Evolutionary conservation across 2,329 filamentous ascomycete species (phyloP).

Genomic region (Thelonectria discophora): DNA sequence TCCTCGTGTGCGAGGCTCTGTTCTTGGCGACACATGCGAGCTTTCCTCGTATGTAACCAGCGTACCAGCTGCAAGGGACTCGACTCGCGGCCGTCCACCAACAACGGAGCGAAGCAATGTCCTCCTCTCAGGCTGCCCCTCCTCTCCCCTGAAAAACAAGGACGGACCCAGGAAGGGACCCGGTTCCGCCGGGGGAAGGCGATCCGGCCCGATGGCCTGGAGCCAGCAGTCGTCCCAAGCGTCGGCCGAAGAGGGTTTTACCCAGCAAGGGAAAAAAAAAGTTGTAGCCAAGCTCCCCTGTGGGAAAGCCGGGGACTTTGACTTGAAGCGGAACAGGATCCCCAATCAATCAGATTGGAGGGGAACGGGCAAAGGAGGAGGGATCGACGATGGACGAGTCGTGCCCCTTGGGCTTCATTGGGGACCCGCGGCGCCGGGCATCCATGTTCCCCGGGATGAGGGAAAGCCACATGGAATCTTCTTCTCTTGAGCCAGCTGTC

Average conservation of each 20-base stretch:
- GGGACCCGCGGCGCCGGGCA: conserved; percentile 1
- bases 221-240: conserved; percentile 39
- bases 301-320: conserved; percentile 29
- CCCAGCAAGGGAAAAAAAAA: no score
- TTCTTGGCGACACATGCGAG: background rate
- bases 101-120: no score
- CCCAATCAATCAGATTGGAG: conserved; percentile 14
- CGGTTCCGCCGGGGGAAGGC: conserved; percentile 40
- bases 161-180: conserved; percentile 16
- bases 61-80: background rate
- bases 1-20: no score
- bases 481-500: background rate
- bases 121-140: no score
- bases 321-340: conserved; percentile 19
- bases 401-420: background rate
- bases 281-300: no score
- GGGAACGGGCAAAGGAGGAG: background rate
- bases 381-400: conserved; percentile 6
- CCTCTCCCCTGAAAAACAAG: conserved; percentile 17
- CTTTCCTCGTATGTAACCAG: background rate
- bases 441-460: conserved; percentile 15
- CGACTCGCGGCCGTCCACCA: background rate
- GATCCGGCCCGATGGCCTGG: conserved; percentile 42
- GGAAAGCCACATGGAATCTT: conserved; percentile 9
- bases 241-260: conserved; percentile 20